These are phyloP conservation scores for Ramaria sp. DNA, from an alignment of 768 basidiomycete species.

Conservation along the genomic window DNA sequence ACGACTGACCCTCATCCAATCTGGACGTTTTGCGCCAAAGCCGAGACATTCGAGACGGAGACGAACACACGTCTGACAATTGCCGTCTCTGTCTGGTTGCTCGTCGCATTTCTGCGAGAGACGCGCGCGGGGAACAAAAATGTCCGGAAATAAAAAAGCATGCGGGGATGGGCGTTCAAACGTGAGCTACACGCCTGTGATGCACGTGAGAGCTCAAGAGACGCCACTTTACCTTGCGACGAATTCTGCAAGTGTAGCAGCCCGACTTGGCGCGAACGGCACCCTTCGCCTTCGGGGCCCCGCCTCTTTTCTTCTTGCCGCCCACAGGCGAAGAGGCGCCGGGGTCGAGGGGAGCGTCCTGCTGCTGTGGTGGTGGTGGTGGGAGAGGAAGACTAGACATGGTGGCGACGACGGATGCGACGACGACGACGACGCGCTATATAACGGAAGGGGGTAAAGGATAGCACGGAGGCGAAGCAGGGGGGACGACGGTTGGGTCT, in stretches of 20 bases:
- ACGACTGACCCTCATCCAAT: conserved; percentile 66
- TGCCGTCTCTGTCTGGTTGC: conserved; percentile 45
- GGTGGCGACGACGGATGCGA: conserved; percentile 13
- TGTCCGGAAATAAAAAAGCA: neutral
- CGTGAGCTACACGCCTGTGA: neutral
- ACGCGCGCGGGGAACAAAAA: conserved; percentile 10
- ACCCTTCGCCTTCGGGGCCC: conserved; percentile 66
- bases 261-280: conserved; percentile 79
- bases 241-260: conserved; percentile 81
- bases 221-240: conserved; percentile 54
- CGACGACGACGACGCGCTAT: conserved; percentile 14
- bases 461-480: conserved; percentile 12
- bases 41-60: conserved; percentile 78
- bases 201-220: conserved; percentile 3
- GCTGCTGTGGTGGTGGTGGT: conserved; percentile 21
- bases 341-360: conserved; percentile 24
- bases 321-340: conserved; percentile 7
- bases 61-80: conserved; percentile 68
- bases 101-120: conserved; percentile 74
- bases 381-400: conserved; percentile 13
- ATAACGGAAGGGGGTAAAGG: conserved; percentile 24
- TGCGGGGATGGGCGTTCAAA: conserved; percentile 6
- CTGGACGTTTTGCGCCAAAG: conserved; percentile 77
- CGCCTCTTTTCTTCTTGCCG: conserved; percentile 26
- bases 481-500: conserved; percentile 12